These are phyloP conservation scores for Thalassiosira hispida DNA, from an alignment of 352 stramenopile genomes.

Conservation along the genomic window DNA sequence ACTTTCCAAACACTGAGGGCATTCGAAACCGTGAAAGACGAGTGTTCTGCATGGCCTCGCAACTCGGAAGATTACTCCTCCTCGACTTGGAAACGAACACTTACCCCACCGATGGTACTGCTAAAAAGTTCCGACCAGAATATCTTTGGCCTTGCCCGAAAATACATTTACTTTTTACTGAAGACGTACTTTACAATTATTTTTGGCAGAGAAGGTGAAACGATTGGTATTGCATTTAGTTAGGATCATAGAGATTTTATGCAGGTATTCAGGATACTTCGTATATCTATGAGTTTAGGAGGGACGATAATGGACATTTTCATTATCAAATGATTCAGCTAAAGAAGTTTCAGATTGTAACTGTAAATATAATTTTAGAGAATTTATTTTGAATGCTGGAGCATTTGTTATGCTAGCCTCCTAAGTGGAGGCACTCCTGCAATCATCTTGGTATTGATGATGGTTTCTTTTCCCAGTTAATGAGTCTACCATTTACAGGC, in stretches of 20 bases:
- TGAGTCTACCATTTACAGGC: no score
- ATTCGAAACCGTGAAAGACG: conserved; percentile 40
- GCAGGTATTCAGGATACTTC: conserved; percentile 55
- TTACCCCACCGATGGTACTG: conserved; percentile 35
- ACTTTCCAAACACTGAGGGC: conserved; percentile 33
- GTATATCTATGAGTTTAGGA: conserved; percentile 56
- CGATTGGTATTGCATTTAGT: conserved; percentile 64
- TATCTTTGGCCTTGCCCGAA: not conserved
- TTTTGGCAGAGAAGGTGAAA: conserved; percentile 42
- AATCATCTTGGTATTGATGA: no score
- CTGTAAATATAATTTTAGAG: no score
- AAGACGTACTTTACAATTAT: conserved; percentile 1
- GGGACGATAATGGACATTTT: conserved; percentile 34
- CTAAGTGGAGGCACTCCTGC: no score
- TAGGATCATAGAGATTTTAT: conserved; percentile 62
- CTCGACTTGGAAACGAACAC: conserved; percentile 48
- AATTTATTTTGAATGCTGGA: no score
- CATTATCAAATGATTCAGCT: no score
- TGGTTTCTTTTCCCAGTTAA: no score
- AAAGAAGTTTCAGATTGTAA: no score
- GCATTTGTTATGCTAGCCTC: no score
- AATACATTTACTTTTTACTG: conserved; percentile 12
- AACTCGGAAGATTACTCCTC: conserved; percentile 31
- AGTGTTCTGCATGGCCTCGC: conserved; percentile 46
- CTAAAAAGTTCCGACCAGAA: conserved; percentile 13